Conservation (phyloP, 83 land plant genomes). For the Larix sibirica region DNA sequence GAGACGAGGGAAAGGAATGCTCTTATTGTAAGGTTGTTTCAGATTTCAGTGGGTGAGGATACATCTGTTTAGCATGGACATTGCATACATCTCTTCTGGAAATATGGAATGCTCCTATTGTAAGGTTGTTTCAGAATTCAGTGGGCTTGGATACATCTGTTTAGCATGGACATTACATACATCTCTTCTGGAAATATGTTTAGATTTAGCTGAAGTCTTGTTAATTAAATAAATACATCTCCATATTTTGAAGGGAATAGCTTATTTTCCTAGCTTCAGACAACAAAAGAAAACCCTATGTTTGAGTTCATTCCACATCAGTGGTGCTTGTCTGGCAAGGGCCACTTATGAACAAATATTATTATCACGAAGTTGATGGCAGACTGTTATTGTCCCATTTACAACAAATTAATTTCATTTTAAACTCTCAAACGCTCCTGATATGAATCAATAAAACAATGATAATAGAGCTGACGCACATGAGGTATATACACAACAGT, state of each 20-base stretch:
- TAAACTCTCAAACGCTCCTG: neutral
- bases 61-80: neutral
- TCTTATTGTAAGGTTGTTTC: neutral
- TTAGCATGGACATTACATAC: neutral
- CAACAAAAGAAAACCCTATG: neutral
- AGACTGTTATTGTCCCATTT: neutral
- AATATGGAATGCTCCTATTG: neutral
- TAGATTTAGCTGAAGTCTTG: neutral
- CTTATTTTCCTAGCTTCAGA: neutral
- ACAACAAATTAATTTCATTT: neutral
- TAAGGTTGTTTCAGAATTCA: neutral
- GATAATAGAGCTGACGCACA: neutral
- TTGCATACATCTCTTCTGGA: neutral
- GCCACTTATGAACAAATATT: neutral
- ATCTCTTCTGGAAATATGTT: neutral
- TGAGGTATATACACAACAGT: neutral
- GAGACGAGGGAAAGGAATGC: neutral
- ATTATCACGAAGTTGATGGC: neutral
- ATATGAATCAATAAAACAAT: neutral
- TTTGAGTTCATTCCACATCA: neutral
- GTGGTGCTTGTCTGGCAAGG: neutral
- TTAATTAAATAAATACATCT: neutral
- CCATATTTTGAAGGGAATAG: neutral
- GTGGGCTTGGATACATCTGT: neutral
- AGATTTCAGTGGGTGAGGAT: too few relatives aligned